Conservation (phyloP, 139 green algal genomes). For the Tetradesmus obliquus region DNA sequence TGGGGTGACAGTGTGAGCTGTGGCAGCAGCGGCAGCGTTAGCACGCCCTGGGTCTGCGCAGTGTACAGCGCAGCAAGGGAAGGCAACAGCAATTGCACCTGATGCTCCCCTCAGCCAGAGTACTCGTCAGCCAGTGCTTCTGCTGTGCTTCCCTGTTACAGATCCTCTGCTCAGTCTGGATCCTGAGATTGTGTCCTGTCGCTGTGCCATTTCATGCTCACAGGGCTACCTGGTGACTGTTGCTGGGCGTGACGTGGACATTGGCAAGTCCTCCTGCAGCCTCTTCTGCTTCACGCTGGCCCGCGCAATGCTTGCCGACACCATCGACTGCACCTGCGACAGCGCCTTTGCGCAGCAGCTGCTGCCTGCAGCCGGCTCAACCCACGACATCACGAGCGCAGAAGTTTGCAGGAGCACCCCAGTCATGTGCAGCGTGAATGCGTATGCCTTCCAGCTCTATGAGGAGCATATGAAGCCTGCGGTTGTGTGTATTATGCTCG, state of each 20-base stretch:
- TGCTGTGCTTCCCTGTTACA: background rate
- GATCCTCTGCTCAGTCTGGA: background rate
- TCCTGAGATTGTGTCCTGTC: background rate
- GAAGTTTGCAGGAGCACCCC: background rate
- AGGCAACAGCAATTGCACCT: no score
- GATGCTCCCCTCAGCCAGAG: background rate
- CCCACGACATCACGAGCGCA: background rate
- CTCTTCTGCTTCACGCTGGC: constrained; percentile 47
- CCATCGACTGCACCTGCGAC: constrained; percentile 47
- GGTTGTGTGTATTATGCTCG: constrained; percentile 5
- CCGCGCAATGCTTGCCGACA: constrained; percentile 39
- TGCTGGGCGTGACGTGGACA: constrained; percentile 30
- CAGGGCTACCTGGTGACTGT: constrained; percentile 42
- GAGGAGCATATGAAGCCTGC: constrained; percentile 31
- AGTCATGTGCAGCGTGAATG: constrained; percentile 36
- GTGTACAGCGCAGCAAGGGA: no score
- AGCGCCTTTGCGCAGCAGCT: background rate
- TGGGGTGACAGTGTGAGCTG: background rate
- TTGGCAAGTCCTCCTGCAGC: constrained; percentile 42
- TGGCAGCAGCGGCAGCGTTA: no score
- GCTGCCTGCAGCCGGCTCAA: background rate
- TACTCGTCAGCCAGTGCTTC: background rate
- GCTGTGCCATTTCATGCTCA: background rate
- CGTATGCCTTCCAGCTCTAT: background rate
- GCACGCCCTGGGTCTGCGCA: no score